A percentile compares a stretch with the other conserved stretches of the same genome.
These are phyloP conservation scores for Fusarium chuoi DNA, from an alignment of 2,329 filamentous ascomycete species.

Conservation along the genomic window DNA sequence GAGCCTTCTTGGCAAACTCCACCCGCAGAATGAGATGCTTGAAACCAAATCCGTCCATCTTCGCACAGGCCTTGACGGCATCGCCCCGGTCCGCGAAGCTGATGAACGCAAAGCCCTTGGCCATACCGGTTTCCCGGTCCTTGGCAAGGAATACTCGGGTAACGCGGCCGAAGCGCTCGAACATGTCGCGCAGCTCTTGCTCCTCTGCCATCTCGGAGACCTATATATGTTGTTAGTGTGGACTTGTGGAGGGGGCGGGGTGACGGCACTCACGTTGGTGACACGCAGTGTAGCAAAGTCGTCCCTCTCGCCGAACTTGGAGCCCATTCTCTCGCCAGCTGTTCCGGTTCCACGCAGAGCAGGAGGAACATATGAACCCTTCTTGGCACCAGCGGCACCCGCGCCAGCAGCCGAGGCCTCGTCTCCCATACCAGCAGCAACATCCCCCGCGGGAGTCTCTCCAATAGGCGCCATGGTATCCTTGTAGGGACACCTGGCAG, in stretches of 20 bases:
- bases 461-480: constrained; percentile 96
- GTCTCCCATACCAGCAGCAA: constrained; percentile 65
- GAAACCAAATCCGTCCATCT: constrained; percentile 97
- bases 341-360: constrained; percentile 80
- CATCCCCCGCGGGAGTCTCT: constrained; percentile 65
- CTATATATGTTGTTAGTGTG: constrained; percentile 58
- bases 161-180: constrained; percentile 95
- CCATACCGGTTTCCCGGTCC: constrained; percentile 93
- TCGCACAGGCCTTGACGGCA: constrained; percentile 91
- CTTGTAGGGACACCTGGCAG: constrained; percentile 98
- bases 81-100: constrained; percentile 92
- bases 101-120: constrained; percentile 99
- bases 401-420: constrained; percentile 59
- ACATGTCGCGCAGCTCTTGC: constrained; percentile 94
- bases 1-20: constrained; percentile 84
- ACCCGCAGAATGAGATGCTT: constrained; percentile 87
- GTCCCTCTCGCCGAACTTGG: constrained; percentile 93
- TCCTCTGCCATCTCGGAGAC: constrained; percentile 98
- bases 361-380: constrained; percentile 91
- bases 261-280: constrained; percentile 82
- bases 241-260: neutral
- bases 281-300: constrained; percentile 96
- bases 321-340: constrained; percentile 83
- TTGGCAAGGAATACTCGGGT: constrained; percentile 98
- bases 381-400: constrained; percentile 58